Evolutionary conservation across 805 yeast species (phyloP), one percentile per base, ranked within the genome.

Genomic region (Metschnikowia cerradonensis): DNA sequence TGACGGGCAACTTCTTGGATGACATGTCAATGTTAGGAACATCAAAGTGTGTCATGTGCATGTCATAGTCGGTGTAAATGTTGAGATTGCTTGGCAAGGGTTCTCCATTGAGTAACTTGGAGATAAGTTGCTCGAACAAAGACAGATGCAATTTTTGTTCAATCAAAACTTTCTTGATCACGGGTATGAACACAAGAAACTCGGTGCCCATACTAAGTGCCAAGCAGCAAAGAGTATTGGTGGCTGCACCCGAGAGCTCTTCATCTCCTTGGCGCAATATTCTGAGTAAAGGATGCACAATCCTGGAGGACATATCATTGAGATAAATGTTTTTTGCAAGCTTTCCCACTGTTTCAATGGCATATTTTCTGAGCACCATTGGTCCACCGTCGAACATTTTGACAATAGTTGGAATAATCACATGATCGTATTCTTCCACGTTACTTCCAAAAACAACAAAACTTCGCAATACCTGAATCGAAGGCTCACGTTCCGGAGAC

Each of bases 291-390:
- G 97, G 92, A 59, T 92, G 97, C 26, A 94, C 81, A 46, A 94
- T 87, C 55, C 97, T 75, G 1, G 97, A 87, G 0, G 96, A 85
- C 89, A 90, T 86, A 57, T 92, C 98, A 50, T 82, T 83, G 49
- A 94, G 70, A 53, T 82, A 79, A 3, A 92, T 84, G 36, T 75
- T 79, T 57, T 82, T 83, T 1, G 96, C 83, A 26, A 94, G 67
- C 60, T 87, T 86, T 0, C 97, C 96, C 40, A 94, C 74, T 0
- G 96, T 83, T 44, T 84, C 85, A 50, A 94, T 84, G 0, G 97
- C 90, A 41, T 88, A 83, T 51, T 78, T 79, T 50, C 89, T 73
- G 33, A 92, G 75, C 14, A 72, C 71, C 1, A 82, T 71, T 0
- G 90, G 83, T 0, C 82, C 76, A 54, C 72, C 80, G 62, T 94